A percentile compares a stretch with the other conserved stretches of the same genome.
phyloP scores from a whole-genome alignment of 164 flowering plant genomes.

The Cinnamomum chago region DNA sequence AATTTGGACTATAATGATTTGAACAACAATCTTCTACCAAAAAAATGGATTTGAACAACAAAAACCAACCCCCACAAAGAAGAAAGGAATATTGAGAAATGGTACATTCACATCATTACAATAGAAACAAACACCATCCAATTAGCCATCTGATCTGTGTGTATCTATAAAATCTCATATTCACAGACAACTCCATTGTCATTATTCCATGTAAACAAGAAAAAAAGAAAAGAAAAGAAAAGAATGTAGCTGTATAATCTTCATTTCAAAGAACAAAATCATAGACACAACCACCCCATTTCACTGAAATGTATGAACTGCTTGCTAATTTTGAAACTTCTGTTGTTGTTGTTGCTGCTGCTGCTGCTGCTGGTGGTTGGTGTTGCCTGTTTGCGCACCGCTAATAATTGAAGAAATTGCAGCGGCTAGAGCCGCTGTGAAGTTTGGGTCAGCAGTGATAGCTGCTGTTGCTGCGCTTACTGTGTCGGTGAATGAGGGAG shows the following conservation, averaged over 20 bases:
- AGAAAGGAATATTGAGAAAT: background rate
- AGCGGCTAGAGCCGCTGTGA: conserved; percentile 51
- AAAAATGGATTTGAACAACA: too few species aligned
- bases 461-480: conserved; percentile 44
- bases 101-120: background rate
- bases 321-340: too few species aligned
- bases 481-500: conserved; percentile 29
- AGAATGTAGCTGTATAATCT: background rate
- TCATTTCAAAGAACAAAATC: background rate
- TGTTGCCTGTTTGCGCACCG: conserved; percentile 13
- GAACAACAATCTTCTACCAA: too few species aligned
- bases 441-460: conserved; percentile 54
- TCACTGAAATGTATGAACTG: background rate
- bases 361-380: conserved; percentile 5
- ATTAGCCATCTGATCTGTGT: background rate
- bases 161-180: background rate
- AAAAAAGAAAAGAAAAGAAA: background rate
- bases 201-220: background rate
- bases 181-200: background rate
- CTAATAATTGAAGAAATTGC: conserved; percentile 56
- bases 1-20: too few species aligned
- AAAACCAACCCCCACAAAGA: background rate
- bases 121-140: background rate
- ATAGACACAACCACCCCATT: background rate
- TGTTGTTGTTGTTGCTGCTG: background rate